Evolutionary conservation across 2,329 filamentous ascomycete genomes (phyloP).

Genomic region (Biscogniauxia marginata): DNA sequence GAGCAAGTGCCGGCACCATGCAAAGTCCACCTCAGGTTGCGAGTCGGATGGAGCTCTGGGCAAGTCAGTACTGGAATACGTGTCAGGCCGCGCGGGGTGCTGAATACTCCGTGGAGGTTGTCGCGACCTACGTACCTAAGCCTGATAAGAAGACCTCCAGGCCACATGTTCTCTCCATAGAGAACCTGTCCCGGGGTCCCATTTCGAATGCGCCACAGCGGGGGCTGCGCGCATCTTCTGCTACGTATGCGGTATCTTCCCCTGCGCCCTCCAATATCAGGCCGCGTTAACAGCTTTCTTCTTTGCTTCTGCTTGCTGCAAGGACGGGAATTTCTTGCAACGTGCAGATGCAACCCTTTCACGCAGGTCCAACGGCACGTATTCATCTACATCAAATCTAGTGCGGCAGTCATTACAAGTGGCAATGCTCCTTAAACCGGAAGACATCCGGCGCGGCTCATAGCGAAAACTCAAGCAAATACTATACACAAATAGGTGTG

Average conservation of each 20-base stretch:
- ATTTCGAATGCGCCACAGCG: neutral
- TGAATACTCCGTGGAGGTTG: too few relatives aligned
- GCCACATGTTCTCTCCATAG: too few relatives aligned
- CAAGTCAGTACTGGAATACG: too few relatives aligned
- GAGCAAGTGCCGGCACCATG: too few relatives aligned
- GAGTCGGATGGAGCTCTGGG: too few relatives aligned
- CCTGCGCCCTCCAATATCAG: neutral
- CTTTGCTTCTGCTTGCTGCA: neutral
- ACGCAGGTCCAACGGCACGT: constrained; percentile 1
- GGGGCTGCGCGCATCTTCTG: neutral
- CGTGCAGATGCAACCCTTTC: constrained; percentile 1
- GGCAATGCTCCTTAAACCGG: neutral
- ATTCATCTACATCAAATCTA: neutral
- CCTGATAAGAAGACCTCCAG: too few relatives aligned
- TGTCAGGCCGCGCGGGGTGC: too few relatives aligned
- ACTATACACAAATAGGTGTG: neutral
- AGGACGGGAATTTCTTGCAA: neutral
- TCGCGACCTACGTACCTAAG: too few relatives aligned
- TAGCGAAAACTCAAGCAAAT: neutral
- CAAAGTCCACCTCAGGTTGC: too few relatives aligned
- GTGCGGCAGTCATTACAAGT: neutral
- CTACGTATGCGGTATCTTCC: neutral
- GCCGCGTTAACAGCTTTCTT: neutral
- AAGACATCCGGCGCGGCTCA: neutral
- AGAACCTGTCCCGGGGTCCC: neutral